Conservation (phyloP, 1,139 yeast genomes). For the Pichia sp. region DNA sequence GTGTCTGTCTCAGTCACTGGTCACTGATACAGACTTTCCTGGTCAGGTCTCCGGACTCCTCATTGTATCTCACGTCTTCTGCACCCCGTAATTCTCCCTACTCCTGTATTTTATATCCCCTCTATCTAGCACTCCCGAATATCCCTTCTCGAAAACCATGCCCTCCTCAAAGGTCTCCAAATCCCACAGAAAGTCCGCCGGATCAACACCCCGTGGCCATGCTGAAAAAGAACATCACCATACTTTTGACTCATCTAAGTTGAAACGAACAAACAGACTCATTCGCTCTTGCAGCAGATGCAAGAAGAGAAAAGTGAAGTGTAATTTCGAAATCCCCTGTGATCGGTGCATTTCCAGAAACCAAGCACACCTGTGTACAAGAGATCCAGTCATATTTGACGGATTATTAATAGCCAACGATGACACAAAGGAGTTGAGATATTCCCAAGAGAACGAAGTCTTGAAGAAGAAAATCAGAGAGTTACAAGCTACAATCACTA, state of each 20-base stretch:
- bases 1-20: too few relatives aligned
- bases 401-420: slow-evolving; percentile 28
- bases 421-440: slow-evolving; percentile 24
- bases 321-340: slow-evolving; percentile 36
- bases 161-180: too few relatives aligned
- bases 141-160: too few relatives aligned
- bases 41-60: too few relatives aligned
- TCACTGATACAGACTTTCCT: too few relatives aligned
- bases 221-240: too few relatives aligned
- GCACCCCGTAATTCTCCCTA: too few relatives aligned
- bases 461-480: slow-evolving; percentile 28
- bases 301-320: slow-evolving; percentile 33
- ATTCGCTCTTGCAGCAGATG: slow-evolving; percentile 34
- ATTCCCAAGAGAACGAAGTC: slow-evolving; percentile 30
- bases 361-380: slow-evolving; percentile 29
- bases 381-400: slow-evolving; percentile 31
- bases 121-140: too few relatives aligned
- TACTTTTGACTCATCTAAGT: slow-evolving; percentile 16
- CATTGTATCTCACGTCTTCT: too few relatives aligned
- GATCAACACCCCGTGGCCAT: too few relatives aligned
- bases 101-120: too few relatives aligned
- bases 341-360: slow-evolving; percentile 34
- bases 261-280: slow-evolving; percentile 28
- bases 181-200: too few relatives aligned
- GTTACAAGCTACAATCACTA: slow-evolving; percentile 25